phyloP scores from a whole-genome alignment of 2,329 filamentous ascomycete genomes.

The Trichoderma sp. region DNA sequence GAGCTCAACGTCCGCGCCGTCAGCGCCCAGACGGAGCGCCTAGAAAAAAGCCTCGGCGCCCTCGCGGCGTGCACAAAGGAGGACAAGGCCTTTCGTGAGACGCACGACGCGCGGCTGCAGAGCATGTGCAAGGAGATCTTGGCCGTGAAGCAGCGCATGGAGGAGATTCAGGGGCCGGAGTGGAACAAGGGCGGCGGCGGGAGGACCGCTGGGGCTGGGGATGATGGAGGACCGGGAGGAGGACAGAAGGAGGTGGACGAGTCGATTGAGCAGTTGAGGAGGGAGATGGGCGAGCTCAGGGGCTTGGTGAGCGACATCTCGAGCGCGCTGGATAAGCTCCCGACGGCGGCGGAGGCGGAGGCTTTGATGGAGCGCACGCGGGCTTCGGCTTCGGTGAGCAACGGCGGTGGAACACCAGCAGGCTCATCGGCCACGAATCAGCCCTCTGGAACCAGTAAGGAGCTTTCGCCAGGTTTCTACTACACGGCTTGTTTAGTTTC shows the following conservation, averaged over 20 bases:
- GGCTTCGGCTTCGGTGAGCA: not conserved
- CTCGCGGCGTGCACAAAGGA: constrained; percentile 36
- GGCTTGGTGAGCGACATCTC: constrained; percentile 33
- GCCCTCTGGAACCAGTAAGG: not conserved
- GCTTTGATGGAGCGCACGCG: constrained; percentile 17
- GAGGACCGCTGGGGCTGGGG: constrained; percentile 25
- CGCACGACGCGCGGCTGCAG: constrained; percentile 38
- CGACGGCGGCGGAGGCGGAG: constrained; percentile 32
- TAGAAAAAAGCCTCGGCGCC: constrained; percentile 38
- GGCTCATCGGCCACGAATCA: not conserved
- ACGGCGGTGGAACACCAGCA: constrained; percentile 2
- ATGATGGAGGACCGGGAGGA: no score
- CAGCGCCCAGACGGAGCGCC: constrained; percentile 35
- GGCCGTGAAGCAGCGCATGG: constrained; percentile 37
- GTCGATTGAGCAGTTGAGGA: constrained; percentile 30
- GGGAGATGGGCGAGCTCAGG: constrained; percentile 35
- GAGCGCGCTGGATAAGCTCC: constrained; percentile 33
- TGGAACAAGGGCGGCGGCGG: not conserved
- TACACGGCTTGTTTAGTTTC: no score
- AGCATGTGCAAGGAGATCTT: constrained; percentile 40
- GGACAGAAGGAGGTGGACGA: constrained; percentile 31
- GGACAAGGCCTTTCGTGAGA: constrained; percentile 37
- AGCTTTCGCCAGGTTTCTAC: not conserved
- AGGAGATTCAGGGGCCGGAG: constrained; percentile 23
- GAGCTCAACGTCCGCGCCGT: constrained; percentile 43